phyloP scores from a whole-genome alignment of 495 filamentous ascomycete genomes.

The Penicillium chermesinum region DNA sequence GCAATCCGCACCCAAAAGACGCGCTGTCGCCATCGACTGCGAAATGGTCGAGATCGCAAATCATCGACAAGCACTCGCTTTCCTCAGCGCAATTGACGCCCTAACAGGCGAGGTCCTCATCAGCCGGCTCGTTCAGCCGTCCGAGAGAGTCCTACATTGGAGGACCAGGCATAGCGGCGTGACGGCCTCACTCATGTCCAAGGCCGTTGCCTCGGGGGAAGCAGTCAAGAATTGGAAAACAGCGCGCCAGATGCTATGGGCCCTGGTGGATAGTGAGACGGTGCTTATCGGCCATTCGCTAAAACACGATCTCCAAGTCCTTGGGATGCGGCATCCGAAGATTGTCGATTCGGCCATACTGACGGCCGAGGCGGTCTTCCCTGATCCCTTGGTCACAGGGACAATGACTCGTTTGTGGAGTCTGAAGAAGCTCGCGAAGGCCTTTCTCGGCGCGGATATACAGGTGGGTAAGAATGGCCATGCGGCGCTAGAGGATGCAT shows the following conservation, averaged over 20 bases:
- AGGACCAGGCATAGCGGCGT: slow-evolving; percentile 34
- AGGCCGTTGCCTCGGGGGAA: slow-evolving; percentile 18
- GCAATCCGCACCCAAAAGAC: slow-evolving; percentile 3
- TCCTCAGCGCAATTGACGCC: slow-evolving; percentile 30
- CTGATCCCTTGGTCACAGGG: not conserved
- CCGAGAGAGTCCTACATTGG: slow-evolving; percentile 27
- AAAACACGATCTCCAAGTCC: slow-evolving; percentile 32
- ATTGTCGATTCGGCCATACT: slow-evolving; percentile 32
- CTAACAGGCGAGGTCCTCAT: slow-evolving; percentile 36
- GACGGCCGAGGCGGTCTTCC: slow-evolving; percentile 11
- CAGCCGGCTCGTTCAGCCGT: slow-evolving; percentile 30
- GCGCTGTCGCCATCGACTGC: slow-evolving; percentile 21
- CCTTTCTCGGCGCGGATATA: slow-evolving; percentile 21
- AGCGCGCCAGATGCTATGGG: slow-evolving; percentile 31
- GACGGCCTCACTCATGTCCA: slow-evolving; percentile 14
- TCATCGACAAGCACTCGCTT: slow-evolving; percentile 11
- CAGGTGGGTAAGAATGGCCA: slow-evolving; percentile 26
- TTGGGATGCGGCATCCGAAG: slow-evolving; percentile 34
- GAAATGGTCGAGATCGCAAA: slow-evolving; percentile 21
- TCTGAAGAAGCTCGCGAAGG: slow-evolving; percentile 22
- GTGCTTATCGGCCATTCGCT: slow-evolving; percentile 42
- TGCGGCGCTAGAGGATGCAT: slow-evolving; percentile 31
- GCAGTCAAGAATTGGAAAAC: slow-evolving; percentile 31
- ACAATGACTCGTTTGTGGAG: slow-evolving; percentile 6
- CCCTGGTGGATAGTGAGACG: slow-evolving; percentile 33